A percentile compares a stretch with the other conserved stretches of the same genome.
Conservation (phyloP, 2,329 filamentous ascomycete species). For the Paracorniculantispora psalliotae region DNA sequence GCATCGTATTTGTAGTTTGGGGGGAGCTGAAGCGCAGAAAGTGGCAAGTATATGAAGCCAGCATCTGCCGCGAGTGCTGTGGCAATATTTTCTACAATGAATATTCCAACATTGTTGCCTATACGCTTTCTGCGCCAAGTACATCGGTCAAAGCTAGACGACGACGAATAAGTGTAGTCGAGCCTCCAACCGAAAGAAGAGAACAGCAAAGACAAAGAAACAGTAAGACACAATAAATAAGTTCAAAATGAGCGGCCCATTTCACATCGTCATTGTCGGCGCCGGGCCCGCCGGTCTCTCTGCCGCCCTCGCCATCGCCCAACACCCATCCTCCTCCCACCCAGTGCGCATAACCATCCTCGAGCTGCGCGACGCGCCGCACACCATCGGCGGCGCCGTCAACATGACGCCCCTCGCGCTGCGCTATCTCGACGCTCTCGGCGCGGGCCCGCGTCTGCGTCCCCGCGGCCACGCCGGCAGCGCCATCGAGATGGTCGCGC, state of each 20-base stretch:
- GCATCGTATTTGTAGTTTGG: neutral
- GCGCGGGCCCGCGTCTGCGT: slow-evolving; percentile 25
- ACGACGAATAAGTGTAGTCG: too few species aligned
- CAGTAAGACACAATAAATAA: neutral
- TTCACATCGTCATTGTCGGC: slow-evolving; percentile 39
- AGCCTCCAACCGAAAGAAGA: too few species aligned
- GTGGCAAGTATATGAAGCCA: neutral
- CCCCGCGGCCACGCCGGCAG: slow-evolving; percentile 16
- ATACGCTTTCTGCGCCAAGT: too few species aligned
- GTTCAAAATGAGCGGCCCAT: neutral
- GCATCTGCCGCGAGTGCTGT: neutral
- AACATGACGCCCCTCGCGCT: slow-evolving; percentile 44
- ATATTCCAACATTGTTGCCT: too few species aligned
- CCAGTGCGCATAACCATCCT: slow-evolving; percentile 41
- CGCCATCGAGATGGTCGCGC: slow-evolving; percentile 25
- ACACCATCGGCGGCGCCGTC: slow-evolving; percentile 41
- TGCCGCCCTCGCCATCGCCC: slow-evolving; percentile 43
- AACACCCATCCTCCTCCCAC: slow-evolving; percentile 28
- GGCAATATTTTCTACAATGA: too few species aligned
- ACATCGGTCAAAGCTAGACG: too few species aligned
- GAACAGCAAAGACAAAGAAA: too few species aligned
- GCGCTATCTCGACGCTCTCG: slow-evolving; percentile 37
- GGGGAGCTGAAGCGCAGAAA: neutral
- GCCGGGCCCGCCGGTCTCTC: slow-evolving; percentile 47
- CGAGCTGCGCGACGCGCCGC: slow-evolving; percentile 40